A percentile compares a stretch with the other conserved stretches of the same genome.
Evolutionary conservation across 306 rosid genomes (phyloP).

Genomic region (Cercis canadensis): DNA sequence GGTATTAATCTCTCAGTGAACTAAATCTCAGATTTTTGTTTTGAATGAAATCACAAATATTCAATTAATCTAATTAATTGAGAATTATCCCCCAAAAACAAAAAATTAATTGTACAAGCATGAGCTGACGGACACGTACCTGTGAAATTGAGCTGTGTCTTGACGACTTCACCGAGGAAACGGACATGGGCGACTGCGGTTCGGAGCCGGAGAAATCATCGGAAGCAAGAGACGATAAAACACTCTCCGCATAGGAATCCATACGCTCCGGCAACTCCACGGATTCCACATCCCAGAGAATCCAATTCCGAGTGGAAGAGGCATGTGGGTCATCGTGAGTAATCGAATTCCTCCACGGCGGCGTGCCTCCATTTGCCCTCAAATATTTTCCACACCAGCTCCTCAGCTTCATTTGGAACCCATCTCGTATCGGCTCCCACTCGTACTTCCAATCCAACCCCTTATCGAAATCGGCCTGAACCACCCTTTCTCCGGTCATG

Average conservation of each 20-base stretch:
- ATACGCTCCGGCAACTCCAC: slow-evolving; percentile 38
- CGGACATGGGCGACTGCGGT: slow-evolving; percentile 55
- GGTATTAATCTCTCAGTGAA: too few species aligned
- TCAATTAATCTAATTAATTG: too few species aligned
- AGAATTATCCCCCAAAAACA: neutral
- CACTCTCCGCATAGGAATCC: slow-evolving; percentile 39
- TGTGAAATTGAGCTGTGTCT: slow-evolving; percentile 22
- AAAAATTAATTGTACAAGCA: neutral
- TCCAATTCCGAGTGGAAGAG: slow-evolving; percentile 59
- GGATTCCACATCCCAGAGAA: slow-evolving; percentile 69
- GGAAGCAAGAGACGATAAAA: slow-evolving; percentile 50
- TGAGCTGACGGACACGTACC: slow-evolving; percentile 15
- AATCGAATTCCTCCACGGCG: slow-evolving; percentile 84
- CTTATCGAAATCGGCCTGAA: slow-evolving; percentile 39
- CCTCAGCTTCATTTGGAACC: slow-evolving; percentile 69
- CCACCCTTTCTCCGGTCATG: slow-evolving; percentile 64
- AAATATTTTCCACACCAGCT: slow-evolving; percentile 77
- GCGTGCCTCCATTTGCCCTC: slow-evolving; percentile 79
- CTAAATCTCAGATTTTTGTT: too few species aligned
- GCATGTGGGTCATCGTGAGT: slow-evolving; percentile 67
- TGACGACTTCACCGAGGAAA: slow-evolving; percentile 25
- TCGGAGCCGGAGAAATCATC: slow-evolving; percentile 50
- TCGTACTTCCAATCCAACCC: slow-evolving; percentile 43
- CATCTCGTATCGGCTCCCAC: slow-evolving; percentile 82
- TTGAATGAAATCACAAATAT: too few species aligned